Conservation (phyloP, 495 filamentous ascomycete species). For the Staphylotrichum longicolle region DNA sequence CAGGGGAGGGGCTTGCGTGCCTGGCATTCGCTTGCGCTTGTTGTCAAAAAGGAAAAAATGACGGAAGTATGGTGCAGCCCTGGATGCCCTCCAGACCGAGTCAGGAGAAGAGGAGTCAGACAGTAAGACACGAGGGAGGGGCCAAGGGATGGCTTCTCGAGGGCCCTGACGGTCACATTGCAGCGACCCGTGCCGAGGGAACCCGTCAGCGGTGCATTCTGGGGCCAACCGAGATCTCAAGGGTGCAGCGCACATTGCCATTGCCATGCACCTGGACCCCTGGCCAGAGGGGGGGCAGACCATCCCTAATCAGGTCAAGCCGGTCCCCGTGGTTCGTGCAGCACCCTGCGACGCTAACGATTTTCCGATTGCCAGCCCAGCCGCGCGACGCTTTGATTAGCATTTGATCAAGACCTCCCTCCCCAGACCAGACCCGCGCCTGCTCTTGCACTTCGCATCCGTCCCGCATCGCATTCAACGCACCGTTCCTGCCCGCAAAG, state of each 20-base stretch:
- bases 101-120: neutral
- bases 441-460: neutral
- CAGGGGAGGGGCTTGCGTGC: too few species aligned
- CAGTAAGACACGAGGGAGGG: neutral
- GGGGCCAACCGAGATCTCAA: conserved; percentile 12
- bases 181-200: conserved; percentile 2
- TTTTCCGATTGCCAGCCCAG: conserved; percentile 19
- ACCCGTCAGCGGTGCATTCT: conserved; percentile 5
- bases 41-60: neutral
- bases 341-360: conserved; percentile 17
- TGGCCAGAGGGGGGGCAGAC: neutral
- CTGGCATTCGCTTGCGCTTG: neutral
- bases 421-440: conserved; percentile 23
- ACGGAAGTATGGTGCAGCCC: neutral
- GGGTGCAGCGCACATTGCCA: conserved; percentile 8
- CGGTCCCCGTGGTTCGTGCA: neutral
- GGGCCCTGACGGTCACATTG: conserved; percentile 7
- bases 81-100: conserved; percentile 11
- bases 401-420: conserved; percentile 27
- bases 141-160: too few species aligned
- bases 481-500: conserved; percentile 5
- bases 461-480: conserved; percentile 1
- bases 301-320: conserved; percentile 23
- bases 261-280: neutral
- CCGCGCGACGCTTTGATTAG: conserved; percentile 16